Base-by-base conservation (phyloP, 495 filamentous ascomycete species). In the Lepraria neglecta region DNA sequence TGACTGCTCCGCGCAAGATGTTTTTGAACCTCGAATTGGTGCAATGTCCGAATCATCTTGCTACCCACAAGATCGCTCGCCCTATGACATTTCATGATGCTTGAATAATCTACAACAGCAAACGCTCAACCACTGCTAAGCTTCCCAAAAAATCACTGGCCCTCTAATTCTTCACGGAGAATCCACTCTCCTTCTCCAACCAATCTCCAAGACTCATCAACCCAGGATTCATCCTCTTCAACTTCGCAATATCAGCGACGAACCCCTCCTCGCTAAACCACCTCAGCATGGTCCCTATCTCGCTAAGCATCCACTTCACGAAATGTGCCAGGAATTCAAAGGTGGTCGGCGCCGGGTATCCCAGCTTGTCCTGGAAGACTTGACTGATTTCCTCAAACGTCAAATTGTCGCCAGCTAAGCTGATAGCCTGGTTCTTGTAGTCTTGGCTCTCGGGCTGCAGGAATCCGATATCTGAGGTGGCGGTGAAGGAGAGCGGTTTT, bases 181-280 rank as follows among this genome's bases (percentile, higher is more conserved):
- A 80, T 7, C 67, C 64, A 63, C 84, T 87, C 46, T 81, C 77
- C 68, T 78, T 77, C 75, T 76, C 77, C 65, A 89, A 62, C 83
- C 84, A 89, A 7, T 67, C 71, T 65, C 76, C 80, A 68, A 88
- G 83, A 44, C 78, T 71, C 74, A 83, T 80, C 66, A 87, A 47
- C 0, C 67, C 71, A 14, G 80, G 80, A 66, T 86, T 65, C 59
- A 78, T 69, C 56, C 67, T 72, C 72, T 68, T 81, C 67, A 82
- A 62, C 52, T 70, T 77, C 56, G 58, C 58, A 40, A 91, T 79
- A 74, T 89, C 79, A 11, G 76, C 83, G 1, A 74, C 76, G 64
- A 79, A 89, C 1, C 85, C 86, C 51, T 79, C 75, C 47, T 79
- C 76, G 65, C 79, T 73, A 59, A 90, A 88, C 76, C 79, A 90